Evolutionary conservation across 495 filamentous ascomycete species (phyloP), one percentile per base, ranked within the genome.

Genomic region (Thozetella sp.): DNA sequence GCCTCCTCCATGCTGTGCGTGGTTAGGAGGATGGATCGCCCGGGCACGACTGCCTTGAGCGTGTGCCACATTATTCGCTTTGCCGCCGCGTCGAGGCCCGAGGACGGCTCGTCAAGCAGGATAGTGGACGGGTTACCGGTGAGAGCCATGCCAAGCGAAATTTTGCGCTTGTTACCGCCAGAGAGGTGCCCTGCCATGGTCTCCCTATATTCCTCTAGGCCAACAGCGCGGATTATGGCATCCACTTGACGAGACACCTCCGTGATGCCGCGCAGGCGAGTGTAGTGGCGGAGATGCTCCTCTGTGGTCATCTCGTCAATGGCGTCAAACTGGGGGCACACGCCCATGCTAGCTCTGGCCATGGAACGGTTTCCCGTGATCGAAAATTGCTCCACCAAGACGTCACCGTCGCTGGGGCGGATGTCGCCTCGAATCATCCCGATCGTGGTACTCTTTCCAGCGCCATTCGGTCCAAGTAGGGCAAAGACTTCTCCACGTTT

Each of bases 391-490:
- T 95, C 90, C 54, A 96, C 86, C 24, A 89, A 84, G 48, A 96
- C 83, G 53, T 92, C 88, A 56, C 89, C 88, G 27, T 74, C 72
- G 43, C 80, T 79, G 0, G 91, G 91, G 25, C 83, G 81, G 54
- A 93, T 80, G 63, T 96, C 92, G n/a, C 91, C 93, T 57, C 92
- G 83, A 70, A 97, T 90, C 34, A 96, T 76, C n/a, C 83, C 87
- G 72, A 97, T 93, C 6, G 88, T 94, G 2, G 91, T 95, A 2
- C 85, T 89, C 67, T 97, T 97, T 51, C 93, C 93, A 1, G 93
- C 93, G 23, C 92, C 92, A 68, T 97, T 97, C 22, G 92, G 91
- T 4, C 93, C 93, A 3, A 97, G 83, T 1, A 96, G 83, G 19
- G 91, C 91, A 70, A 96, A 96, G 17, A 93, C 87, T 67, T 95